These are phyloP conservation scores for Saccharum hybrid DNA, from an alignment of 202 grass and related monocot species.

Conservation along the genomic window DNA sequence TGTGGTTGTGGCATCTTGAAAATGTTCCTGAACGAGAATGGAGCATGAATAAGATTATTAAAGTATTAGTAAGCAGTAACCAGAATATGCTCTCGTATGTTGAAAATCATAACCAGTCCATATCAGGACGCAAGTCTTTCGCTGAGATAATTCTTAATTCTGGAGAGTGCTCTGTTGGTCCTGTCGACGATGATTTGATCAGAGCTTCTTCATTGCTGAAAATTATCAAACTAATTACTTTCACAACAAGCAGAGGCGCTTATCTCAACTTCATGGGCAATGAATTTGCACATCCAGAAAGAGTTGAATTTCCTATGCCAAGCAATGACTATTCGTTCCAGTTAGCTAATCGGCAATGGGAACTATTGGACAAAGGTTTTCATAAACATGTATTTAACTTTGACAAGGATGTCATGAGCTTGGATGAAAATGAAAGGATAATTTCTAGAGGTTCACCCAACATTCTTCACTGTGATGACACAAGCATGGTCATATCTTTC, in stretches of 20 bases:
- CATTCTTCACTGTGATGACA: slow-evolving; percentile 80
- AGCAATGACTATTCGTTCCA: slow-evolving; percentile 85
- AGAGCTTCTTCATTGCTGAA: slow-evolving; percentile 73
- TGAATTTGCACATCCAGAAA: slow-evolving; percentile 96
- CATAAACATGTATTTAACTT: slow-evolving; percentile 78
- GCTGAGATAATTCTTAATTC: slow-evolving; percentile 81
- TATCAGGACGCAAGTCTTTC: slow-evolving; percentile 88
- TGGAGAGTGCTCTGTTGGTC: slow-evolving; percentile 48
- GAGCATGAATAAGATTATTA: slow-evolving; percentile 95
- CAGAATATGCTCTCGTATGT: slow-evolving; percentile 78
- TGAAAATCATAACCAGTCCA: slow-evolving; percentile 94
- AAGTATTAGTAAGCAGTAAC: slow-evolving; percentile 64
- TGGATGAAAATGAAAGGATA: slow-evolving; percentile 82
- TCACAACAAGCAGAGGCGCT: slow-evolving; percentile 74
- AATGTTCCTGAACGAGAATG: slow-evolving; percentile 87
- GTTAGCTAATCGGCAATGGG: slow-evolving; percentile 79
- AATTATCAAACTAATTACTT: slow-evolving; percentile 92
- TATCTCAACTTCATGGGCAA: slow-evolving; percentile 99
- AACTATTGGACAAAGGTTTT: slow-evolving; percentile 68
- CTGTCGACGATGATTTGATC: slow-evolving; percentile 40
- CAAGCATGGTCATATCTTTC: slow-evolving; percentile 86
- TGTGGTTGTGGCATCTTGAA: slow-evolving; percentile 97
- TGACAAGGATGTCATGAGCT: slow-evolving; percentile 86
- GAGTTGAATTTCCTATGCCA: slow-evolving; percentile 92
- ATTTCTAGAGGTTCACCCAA: slow-evolving; percentile 69